Evolutionary conservation across 2,329 filamentous ascomycete genomes (phyloP).

Genomic region (Verticillium isaacii): DNA sequence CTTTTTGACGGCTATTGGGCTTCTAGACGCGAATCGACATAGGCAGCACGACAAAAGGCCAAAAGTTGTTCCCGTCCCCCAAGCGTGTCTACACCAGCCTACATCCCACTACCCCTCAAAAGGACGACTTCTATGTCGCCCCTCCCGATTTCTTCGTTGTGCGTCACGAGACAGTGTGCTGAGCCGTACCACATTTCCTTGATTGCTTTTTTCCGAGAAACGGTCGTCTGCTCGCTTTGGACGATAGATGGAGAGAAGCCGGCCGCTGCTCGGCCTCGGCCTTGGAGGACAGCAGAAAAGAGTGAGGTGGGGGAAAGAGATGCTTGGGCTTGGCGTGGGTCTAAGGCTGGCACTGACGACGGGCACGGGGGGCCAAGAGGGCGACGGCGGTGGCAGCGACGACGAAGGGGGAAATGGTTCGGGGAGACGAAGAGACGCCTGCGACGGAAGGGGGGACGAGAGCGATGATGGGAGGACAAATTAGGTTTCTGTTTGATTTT

Average conservation of each 20-base stretch:
- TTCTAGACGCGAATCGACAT: neutral
- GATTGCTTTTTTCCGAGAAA: neutral
- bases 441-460: neutral
- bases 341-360: neutral
- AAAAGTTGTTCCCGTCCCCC: neutral
- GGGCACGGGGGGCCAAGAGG: neutral
- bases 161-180: neutral
- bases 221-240: neutral
- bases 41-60: neutral
- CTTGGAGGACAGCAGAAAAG: neutral
- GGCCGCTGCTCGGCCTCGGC: neutral
- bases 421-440: neutral
- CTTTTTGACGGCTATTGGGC: neutral
- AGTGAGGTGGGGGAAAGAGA: neutral
- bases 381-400: neutral
- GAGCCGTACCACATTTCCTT: neutral
- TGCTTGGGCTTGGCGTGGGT: neutral
- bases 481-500: neutral
- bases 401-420: neutral
- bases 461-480: neutral
- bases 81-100: neutral
- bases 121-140: neutral
- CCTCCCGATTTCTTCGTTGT: neutral
- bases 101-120: neutral
- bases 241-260: neutral